Evolutionary conservation across 2,329 filamentous ascomycete genomes (phyloP), one percentile per base, ranked within the genome.

Genomic region (Diplodia sapinea): DNA sequence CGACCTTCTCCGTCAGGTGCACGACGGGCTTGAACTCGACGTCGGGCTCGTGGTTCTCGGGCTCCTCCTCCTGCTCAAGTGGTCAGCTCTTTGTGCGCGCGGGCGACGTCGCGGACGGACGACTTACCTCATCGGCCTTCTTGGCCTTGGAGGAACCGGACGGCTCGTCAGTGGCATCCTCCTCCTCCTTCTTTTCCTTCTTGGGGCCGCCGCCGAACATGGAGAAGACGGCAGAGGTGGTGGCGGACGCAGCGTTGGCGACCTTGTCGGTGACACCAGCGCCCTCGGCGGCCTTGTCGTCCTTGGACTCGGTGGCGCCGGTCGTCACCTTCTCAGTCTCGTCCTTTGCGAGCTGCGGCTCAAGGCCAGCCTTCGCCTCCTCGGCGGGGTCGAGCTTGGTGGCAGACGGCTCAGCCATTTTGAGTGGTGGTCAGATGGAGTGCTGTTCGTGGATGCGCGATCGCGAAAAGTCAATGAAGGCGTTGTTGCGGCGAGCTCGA

Each of bases 121-220:
- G 9, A 73, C 76, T 71, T 73, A 89, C 89, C 61, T 89, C 88
- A 4, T 87, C 86, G 55, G 82, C 85, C 70, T 87, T 88, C 73
- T 92, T 88, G 68, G 90, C 91, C 76, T 85, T 85, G 76, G 92
- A 91, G 79, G 91, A 93, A 75, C 94, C 94, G 72, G 92, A 96
- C 79, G 89, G 92, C 79, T 97, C 94, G 72, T 93, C 90, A 71
- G 89, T 90, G 73, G 91, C 93, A 77, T 92, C 91, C 38, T 91
- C 82, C 69, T 92, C 90, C 70, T 89, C 88, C 86, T 95, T 96
- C 87, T 93, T 94, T 84, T 95, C 92, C 86, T 97, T 98, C 88
- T 96, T 96, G 69, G 92, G 92, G 70, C 95, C 95, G 71, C 95
- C 95, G 74, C 95, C 95, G 78, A 99, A 99, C 95, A 99, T 98